Conservation (phyloP, 1,284 basidiomycete genomes). For the Naganishia cerealis region DNA sequence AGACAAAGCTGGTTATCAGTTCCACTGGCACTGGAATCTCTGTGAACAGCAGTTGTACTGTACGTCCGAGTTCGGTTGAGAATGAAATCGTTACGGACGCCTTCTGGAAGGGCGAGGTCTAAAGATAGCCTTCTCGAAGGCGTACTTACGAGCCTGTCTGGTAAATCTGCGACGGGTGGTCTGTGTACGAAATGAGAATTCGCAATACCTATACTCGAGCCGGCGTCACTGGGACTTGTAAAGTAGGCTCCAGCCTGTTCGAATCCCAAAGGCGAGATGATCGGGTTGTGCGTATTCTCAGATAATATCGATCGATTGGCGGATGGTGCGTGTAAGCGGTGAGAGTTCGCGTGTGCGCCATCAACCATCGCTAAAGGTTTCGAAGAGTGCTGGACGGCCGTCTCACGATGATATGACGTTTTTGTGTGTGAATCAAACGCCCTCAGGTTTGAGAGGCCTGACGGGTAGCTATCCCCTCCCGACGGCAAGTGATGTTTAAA, state of each 20-base stretch:
- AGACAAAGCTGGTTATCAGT: conserved; percentile 10
- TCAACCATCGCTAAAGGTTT: background rate
- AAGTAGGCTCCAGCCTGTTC: conserved; percentile 18
- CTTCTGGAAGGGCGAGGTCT: background rate
- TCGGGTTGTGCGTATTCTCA: background rate
- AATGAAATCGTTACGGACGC: conserved; percentile 1
- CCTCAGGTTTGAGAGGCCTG: background rate
- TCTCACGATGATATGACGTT: background rate
- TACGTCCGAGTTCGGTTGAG: background rate
- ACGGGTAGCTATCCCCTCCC: background rate
- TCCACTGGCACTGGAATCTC: conserved; percentile 20
- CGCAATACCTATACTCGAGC: conserved; percentile 1
- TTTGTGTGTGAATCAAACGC: background rate
- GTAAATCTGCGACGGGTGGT: background rate
- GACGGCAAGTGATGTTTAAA: background rate
- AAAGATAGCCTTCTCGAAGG: background rate
- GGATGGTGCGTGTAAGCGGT: background rate
- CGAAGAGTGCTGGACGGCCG: background rate
- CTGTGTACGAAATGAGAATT: background rate
- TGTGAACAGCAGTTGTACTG: conserved; percentile 20
- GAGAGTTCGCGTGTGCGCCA: background rate
- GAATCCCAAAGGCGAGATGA: conserved; percentile 3
- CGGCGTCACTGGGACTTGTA: conserved; percentile 23
- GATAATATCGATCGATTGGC: background rate
- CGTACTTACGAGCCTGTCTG: conserved; percentile 7